A percentile compares a stretch with the other conserved stretches of the same genome.
These are phyloP conservation scores for Curvularia sp. DNA, from an alignment of 2,329 filamentous ascomycete species.

Conservation along the genomic window DNA sequence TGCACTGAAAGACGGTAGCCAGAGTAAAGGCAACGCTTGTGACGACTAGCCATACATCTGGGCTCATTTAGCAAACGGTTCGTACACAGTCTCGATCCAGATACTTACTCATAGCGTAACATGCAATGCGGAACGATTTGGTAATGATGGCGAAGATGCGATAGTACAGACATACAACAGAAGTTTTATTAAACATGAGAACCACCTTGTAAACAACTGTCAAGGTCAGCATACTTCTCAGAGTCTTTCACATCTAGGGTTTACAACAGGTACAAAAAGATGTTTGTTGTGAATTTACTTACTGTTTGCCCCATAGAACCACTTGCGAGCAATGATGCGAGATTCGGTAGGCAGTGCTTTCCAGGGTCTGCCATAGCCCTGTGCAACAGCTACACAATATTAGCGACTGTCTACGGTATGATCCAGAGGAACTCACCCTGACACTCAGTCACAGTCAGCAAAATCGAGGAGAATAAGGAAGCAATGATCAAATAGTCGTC, in stretches of 20 bases:
- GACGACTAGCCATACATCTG: slow-evolving; percentile 35
- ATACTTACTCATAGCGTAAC: slow-evolving; percentile 31
- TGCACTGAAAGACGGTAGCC: slow-evolving; percentile 46
- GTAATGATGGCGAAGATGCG: slow-evolving; percentile 44
- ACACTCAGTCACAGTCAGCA: slow-evolving; percentile 35
- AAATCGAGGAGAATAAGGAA: slow-evolving; percentile 26
- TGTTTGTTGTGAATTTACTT: background rate
- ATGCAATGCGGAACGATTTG: slow-evolving; percentile 36
- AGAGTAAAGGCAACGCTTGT: slow-evolving; percentile 42
- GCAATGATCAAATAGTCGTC: slow-evolving; percentile 38
- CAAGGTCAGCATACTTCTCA: background rate
- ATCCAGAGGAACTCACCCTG: slow-evolving; percentile 23
- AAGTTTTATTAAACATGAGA: slow-evolving; percentile 47
- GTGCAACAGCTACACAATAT: slow-evolving; percentile 27
- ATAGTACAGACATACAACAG: slow-evolving; percentile 45
- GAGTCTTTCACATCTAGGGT: background rate
- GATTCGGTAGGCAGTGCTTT: slow-evolving; percentile 20
- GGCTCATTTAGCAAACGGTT: background rate
- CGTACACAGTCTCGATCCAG: background rate
- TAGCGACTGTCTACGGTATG: background rate
- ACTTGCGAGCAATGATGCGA: slow-evolving; percentile 31
- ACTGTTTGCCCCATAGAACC: slow-evolving; percentile 44
- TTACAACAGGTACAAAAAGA: background rate
- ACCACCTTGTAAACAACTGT: slow-evolving; percentile 49
- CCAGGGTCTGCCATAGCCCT: slow-evolving; percentile 33